These are phyloP conservation scores for Xanthoceras sorbifolium DNA, from an alignment of 345 rosid genomes.

Conservation along the genomic window DNA sequence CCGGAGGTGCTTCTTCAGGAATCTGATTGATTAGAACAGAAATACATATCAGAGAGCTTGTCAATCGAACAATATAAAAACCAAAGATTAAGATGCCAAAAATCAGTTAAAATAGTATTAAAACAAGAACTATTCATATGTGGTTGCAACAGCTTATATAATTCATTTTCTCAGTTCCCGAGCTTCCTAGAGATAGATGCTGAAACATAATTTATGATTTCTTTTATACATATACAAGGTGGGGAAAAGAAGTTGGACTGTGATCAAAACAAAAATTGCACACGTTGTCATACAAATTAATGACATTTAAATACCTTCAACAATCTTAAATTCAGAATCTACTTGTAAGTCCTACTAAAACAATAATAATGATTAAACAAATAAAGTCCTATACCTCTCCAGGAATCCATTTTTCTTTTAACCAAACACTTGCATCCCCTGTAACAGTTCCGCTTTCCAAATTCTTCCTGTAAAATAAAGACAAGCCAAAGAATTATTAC, in stretches of 20 bases:
- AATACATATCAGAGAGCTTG: background rate
- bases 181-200: background rate
- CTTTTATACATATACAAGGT: background rate
- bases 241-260: background rate
- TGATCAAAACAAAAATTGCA: background rate
- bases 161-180: background rate
- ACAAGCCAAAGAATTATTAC: background rate
- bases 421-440: constrained; percentile 65
- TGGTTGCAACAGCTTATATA: background rate
- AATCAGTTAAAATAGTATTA: background rate
- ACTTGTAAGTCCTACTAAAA: background rate
- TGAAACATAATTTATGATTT: background rate
- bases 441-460: constrained; percentile 33
- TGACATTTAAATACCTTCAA: background rate
- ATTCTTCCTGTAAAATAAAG: constrained; percentile 42
- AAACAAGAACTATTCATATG: background rate
- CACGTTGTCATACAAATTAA: background rate
- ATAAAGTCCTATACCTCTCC: constrained; percentile 64
- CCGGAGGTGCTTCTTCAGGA: constrained; percentile 67
- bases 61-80: background rate
- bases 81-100: background rate
- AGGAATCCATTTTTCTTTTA: constrained; percentile 73
- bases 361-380: background rate
- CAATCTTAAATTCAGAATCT: constrained; percentile 1
- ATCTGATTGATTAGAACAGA: constrained; percentile 36